Percentiles rank a stretch among this genome's conserved stretches.
phyloP scores from a whole-genome alignment of 2,329 filamentous ascomycete species.

The Fusarium scirpi region DNA sequence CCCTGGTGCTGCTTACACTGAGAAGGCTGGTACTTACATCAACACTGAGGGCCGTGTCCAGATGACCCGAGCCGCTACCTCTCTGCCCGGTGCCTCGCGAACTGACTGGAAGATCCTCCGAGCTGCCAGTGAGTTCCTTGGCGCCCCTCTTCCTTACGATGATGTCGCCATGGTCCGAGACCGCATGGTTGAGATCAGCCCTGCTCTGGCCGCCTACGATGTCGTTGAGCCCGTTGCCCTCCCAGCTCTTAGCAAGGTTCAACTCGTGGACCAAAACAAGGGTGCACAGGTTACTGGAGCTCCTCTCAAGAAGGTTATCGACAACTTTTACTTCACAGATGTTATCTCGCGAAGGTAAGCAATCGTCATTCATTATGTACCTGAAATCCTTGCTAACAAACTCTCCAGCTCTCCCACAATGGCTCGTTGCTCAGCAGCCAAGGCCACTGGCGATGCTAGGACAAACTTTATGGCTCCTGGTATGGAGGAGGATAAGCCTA shows the following conservation, averaged over 20 bases:
- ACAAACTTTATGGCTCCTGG: slow-evolving; percentile 84
- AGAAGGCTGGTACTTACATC: slow-evolving; percentile 95
- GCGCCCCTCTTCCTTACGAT: slow-evolving; percentile 88
- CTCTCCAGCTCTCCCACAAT: slow-evolving; percentile 89
- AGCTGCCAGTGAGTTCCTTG: slow-evolving; percentile 90
- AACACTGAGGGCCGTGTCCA: slow-evolving; percentile 98
- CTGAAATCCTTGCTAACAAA: slow-evolving; percentile 40
- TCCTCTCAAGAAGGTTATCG: slow-evolving; percentile 85
- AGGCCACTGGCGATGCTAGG: slow-evolving; percentile 82
- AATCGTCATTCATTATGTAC: slow-evolving; percentile 11
- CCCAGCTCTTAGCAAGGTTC: slow-evolving; percentile 85
- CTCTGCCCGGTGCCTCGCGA: slow-evolving; percentile 86
- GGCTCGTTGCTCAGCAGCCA: slow-evolving; percentile 95
- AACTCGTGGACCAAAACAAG: slow-evolving; percentile 97
- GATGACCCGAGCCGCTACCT: slow-evolving; percentile 90
- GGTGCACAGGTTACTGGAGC: slow-evolving; percentile 78
- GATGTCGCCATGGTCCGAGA: slow-evolving; percentile 90
- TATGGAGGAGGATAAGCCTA: slow-evolving; percentile 70
- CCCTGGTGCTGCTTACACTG: slow-evolving; percentile 94
- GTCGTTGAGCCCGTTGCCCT: slow-evolving; percentile 85
- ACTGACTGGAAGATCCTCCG: slow-evolving; percentile 99
- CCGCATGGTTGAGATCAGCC: slow-evolving; percentile 95
- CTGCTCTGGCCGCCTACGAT: slow-evolving; percentile 89
- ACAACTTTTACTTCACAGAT: slow-evolving; percentile 99
- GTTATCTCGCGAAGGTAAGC: slow-evolving; percentile 93